Percentiles rank a stretch among this genome's conserved stretches.
These are phyloP conservation scores for Malassezia arunalokei DNA, from an alignment of 1,284 basidiomycete genomes.

Conservation along the genomic window DNA sequence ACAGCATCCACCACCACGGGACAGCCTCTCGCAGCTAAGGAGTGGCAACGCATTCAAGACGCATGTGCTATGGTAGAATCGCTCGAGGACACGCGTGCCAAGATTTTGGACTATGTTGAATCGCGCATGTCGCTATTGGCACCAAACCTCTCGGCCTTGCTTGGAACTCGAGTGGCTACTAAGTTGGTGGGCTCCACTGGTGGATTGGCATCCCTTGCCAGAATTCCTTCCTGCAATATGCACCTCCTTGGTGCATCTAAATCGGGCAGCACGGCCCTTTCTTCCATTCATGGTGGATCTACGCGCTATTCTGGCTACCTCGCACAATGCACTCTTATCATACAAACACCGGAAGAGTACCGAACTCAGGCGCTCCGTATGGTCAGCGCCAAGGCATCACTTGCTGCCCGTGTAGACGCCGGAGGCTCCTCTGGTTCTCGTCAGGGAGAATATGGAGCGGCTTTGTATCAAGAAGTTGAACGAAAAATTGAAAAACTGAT, in stretches of 20 bases:
- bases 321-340: constrained; percentile 78
- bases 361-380: constrained; percentile 82
- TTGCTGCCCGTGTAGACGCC: constrained; percentile 88
- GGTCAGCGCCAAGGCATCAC: constrained; percentile 75
- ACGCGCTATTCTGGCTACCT: constrained; percentile 86
- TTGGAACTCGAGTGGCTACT: constrained; percentile 93
- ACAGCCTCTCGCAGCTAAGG: constrained; percentile 56
- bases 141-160: constrained; percentile 92
- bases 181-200: constrained; percentile 95
- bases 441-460: constrained; percentile 71
- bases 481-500: constrained; percentile 81
- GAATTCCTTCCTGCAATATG: constrained; percentile 91
- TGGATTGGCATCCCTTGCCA: constrained; percentile 74
- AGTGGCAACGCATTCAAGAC: constrained; percentile 68
- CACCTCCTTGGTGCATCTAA: constrained; percentile 85
- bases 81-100: constrained; percentile 71
- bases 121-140: constrained; percentile 95
- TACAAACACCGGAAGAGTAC: constrained; percentile 76
- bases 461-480: constrained; percentile 70
- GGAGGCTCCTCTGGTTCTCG: constrained; percentile 53
- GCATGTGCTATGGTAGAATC: constrained; percentile 79
- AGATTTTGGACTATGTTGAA: constrained; percentile 94
- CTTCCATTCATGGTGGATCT: constrained; percentile 52
- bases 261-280: constrained; percentile 76
- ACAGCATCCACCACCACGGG: constrained; percentile 76